These are phyloP conservation scores for Botrytis cinerea DNA, from an alignment of 2,329 filamentous ascomycete species.

Conservation along the genomic window DNA sequence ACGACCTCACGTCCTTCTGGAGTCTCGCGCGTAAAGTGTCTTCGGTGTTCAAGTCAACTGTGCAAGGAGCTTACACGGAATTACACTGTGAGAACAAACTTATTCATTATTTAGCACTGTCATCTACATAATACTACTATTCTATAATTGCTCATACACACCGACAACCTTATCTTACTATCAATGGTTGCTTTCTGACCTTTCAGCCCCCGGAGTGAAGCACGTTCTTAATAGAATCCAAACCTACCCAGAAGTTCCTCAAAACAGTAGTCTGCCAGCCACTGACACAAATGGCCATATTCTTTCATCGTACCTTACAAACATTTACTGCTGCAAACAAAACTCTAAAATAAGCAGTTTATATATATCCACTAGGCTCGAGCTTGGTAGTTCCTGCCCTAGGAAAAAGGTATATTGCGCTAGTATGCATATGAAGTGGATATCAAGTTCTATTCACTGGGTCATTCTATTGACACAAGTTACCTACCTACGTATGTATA, in stretches of 20 bases:
- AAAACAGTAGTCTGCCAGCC: neutral
- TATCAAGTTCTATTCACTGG: neutral
- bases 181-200: neutral
- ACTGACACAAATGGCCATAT: no score
- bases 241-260: neutral
- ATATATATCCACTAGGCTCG: neutral
- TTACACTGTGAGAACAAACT: no score
- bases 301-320: rapidly evolving
- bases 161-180: neutral
- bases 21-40: neutral
- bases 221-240: neutral
- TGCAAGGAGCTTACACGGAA: neutral
- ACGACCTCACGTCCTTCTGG: neutral
- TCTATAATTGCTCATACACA: neutral
- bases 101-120: neutral
- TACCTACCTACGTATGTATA: no score
- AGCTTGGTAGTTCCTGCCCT: neutral
- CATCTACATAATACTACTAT: neutral
- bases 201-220: neutral
- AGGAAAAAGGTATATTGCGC: neutral
- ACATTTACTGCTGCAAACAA: neutral
- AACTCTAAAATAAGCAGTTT: neutral
- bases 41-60: neutral
- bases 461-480: no score
- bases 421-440: neutral